phyloP scores from a whole-genome alignment of 2,329 filamentous ascomycete species.

The Ceratocystiopsis sp. region DNA sequence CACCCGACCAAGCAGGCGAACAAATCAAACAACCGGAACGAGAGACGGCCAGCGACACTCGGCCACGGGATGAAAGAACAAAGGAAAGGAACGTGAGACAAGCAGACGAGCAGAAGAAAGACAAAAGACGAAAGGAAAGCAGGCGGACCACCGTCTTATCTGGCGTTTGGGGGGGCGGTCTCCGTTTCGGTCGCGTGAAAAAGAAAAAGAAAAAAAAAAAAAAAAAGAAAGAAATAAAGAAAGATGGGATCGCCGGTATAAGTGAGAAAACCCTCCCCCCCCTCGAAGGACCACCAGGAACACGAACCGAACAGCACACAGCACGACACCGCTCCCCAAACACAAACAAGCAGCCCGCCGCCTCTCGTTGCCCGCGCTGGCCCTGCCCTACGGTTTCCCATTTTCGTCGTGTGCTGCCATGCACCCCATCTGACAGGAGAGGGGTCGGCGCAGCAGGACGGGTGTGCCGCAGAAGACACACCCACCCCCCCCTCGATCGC shows the following conservation, averaged over 20 bases:
- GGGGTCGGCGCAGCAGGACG: too few relatives aligned
- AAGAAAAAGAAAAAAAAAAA: not conserved
- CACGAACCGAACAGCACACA: not conserved
- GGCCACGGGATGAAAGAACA: slow-evolving; percentile 3
- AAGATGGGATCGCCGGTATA: too few relatives aligned
- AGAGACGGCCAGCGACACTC: not conserved
- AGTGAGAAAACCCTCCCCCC: too few relatives aligned
- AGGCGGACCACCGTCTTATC: not conserved
- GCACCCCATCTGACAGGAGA: too few relatives aligned
- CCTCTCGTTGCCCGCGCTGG: too few relatives aligned
- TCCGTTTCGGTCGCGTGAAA: not conserved
- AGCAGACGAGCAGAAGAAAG: not conserved
- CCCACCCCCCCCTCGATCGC: too few relatives aligned
- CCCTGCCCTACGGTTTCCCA: too few relatives aligned
- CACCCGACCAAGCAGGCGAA: not conserved
- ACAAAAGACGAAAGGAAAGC: not conserved
- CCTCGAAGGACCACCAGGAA: not conserved
- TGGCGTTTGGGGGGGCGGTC: too few relatives aligned
- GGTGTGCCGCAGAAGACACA: too few relatives aligned
- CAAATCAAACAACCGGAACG: not conserved
- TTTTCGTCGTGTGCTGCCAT: too few relatives aligned
- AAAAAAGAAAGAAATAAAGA: not conserved
- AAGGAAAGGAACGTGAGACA: not conserved
- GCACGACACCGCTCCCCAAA: too few relatives aligned
- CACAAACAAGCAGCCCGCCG: too few relatives aligned